Base-by-base conservation (phyloP, 2,329 filamentous ascomycete genomes). In the Colletotrichum phormii region DNA sequence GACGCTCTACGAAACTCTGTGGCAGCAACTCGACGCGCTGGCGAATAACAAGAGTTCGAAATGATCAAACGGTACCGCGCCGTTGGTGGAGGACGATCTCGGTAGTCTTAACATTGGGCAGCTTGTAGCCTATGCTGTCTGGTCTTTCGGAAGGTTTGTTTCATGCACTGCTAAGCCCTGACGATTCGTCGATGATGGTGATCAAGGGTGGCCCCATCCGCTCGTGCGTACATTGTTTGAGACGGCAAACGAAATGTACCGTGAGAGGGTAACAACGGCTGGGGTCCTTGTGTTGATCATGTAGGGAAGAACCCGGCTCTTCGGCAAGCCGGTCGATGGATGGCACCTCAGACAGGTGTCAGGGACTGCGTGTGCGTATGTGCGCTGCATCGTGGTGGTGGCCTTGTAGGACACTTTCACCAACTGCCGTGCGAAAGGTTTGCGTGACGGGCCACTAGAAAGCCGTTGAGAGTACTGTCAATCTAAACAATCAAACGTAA, bases 141-240 rank as follows among this genome's bases (percentile, higher is more conserved):
- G 66, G 35, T 61, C 37, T 61, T 60, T 55, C 71, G 55, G 46
- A 73, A 73, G 67, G 71, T 71, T 73, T 73, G 67, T 73, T 73
- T 73, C 71, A 73, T 57, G 66, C 61, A 29, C 61, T 49, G 35
- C 60, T 62, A 65, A 65, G 24, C 66, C 60, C 54, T 73, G 55
- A 71, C 55, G 35, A 51, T 42, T 37, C 55, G 29, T 55, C 18
- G 60, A 59, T 24, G 33, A 22, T 49, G 26, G 58, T 22, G 26
- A 65, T 33, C 60, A 61, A 61, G 60, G 71, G 24, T 72, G 60
- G 18, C 26, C 49, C 49, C 42, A 42, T 61, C 60, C 60, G 61
- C 54, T 73, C 71, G 61, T 65, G 71, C 71, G 71, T 49, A 54
- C 13, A 42, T 24, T 33, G 71, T 71, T 72, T 73, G 71, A 71